phyloP scores from a whole-genome alignment of 2,329 filamentous ascomycete genomes.

The Parascedosporium putredinis region DNA sequence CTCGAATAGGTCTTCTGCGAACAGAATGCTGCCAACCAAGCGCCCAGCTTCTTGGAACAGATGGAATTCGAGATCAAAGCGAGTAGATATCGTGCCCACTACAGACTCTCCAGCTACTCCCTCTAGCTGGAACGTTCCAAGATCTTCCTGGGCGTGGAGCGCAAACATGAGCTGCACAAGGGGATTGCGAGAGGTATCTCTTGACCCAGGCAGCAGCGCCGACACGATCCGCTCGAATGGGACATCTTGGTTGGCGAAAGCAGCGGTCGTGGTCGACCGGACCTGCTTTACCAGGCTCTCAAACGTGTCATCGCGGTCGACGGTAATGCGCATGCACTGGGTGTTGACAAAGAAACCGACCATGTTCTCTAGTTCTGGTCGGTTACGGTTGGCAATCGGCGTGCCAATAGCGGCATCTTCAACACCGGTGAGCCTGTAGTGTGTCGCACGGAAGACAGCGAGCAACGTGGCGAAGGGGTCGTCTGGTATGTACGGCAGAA shows the following conservation, averaged over 20 bases:
- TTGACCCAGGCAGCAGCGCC: neutral
- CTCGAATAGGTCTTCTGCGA: neutral
- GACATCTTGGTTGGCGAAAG: constrained; percentile 16
- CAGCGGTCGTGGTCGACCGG: constrained; percentile 3
- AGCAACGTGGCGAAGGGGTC: constrained; percentile 13
- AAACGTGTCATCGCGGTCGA: constrained; percentile 12
- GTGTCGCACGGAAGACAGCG: constrained; percentile 16
- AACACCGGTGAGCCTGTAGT: constrained; percentile 17
- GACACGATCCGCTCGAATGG: constrained; percentile 15
- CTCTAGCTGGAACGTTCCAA: neutral
- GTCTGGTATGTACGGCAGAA: constrained; percentile 9
- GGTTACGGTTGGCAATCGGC: constrained; percentile 5
- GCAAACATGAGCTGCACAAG: constrained; percentile 14
- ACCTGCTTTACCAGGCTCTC: constrained; percentile 13
- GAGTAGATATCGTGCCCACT: neutral
- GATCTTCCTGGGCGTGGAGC: constrained; percentile 14
- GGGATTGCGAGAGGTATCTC: constrained; percentile 11
- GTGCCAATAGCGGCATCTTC: constrained; percentile 16
- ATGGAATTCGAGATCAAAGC: neutral
- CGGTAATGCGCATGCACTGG: constrained; percentile 14
- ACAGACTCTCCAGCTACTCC: neutral
- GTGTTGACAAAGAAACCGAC: constrained; percentile 8
- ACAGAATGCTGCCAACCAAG: neutral
- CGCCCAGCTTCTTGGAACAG: neutral
- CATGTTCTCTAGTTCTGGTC: constrained; percentile 8